These are phyloP conservation scores for Exidia glandulosa DNA, from an alignment of 768 basidiomycete species.

Conservation along the genomic window DNA sequence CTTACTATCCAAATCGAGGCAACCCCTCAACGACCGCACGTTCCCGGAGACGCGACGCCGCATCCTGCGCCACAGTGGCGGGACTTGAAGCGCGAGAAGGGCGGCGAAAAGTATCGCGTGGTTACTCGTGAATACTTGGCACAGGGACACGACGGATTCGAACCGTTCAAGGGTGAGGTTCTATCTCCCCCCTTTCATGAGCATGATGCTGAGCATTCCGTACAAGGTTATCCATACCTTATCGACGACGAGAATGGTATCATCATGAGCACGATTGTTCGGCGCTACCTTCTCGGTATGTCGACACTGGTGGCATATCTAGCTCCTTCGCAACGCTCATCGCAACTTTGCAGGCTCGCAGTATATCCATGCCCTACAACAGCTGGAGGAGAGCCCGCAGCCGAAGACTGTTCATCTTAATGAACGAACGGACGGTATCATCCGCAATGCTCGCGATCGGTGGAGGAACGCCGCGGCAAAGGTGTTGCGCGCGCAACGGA, in stretches of 20 bases:
- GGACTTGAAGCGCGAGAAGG: slow-evolving; percentile 38
- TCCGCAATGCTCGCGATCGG: neutral
- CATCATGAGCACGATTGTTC: slow-evolving; percentile 43
- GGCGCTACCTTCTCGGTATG: neutral
- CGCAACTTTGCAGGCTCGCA: neutral
- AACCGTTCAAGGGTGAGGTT: slow-evolving; percentile 47
- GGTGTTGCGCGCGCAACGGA: neutral
- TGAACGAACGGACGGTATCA: neutral
- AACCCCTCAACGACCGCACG: slow-evolving; percentile 14
- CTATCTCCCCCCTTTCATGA: too few relatives aligned
- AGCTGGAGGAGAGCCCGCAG: neutral
- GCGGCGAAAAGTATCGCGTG: slow-evolving; percentile 57
- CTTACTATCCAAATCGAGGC: slow-evolving; percentile 56
- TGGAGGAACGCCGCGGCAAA: neutral
- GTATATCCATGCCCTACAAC: neutral
- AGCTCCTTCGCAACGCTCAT: neutral
- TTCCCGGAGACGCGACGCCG: slow-evolving; percentile 16
- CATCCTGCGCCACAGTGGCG: slow-evolving; percentile 33
- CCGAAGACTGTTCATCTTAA: neutral
- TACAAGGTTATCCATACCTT: slow-evolving; percentile 33
- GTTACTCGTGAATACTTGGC: slow-evolving; percentile 86
- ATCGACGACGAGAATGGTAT: slow-evolving; percentile 78
- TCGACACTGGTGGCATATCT: neutral
- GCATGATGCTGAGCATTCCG: neutral
- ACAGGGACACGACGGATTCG: slow-evolving; percentile 74